These are phyloP conservation scores for Globisporangium lucens DNA, from an alignment of 352 stramenopile species.

Conservation along the genomic window DNA sequence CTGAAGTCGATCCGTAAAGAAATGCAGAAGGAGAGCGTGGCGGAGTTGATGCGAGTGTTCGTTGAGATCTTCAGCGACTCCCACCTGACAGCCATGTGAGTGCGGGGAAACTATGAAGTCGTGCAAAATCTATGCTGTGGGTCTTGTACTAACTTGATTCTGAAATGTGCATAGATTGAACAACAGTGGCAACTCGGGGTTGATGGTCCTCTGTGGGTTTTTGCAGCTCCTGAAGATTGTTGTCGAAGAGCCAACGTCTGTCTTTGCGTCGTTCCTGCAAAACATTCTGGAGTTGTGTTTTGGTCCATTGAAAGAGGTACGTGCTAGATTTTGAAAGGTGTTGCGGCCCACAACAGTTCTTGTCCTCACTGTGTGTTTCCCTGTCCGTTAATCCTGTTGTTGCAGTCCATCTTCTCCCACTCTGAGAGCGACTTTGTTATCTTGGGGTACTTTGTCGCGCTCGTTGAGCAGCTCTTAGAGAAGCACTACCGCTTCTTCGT, in stretches of 20 bases:
- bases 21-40: constrained; percentile 72
- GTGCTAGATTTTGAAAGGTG: background rate
- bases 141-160: background rate
- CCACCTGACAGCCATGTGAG: constrained; percentile 69
- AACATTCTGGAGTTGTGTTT: constrained; percentile 81
- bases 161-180: constrained; percentile 40
- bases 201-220: constrained; percentile 77
- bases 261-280: constrained; percentile 70
- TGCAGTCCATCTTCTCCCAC: constrained; percentile 68
- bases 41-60: constrained; percentile 70
- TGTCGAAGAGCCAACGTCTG: constrained; percentile 67
- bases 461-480: constrained; percentile 73
- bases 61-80: constrained; percentile 77
- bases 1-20: constrained; percentile 82
- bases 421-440: constrained; percentile 67
- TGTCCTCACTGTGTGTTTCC: background rate
- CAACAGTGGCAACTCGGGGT: constrained; percentile 50
- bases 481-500: constrained; percentile 86
- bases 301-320: constrained; percentile 72
- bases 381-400: background rate
- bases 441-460: constrained; percentile 62
- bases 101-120: background rate
- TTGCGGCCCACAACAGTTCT: background rate
- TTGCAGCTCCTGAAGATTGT: constrained; percentile 76
- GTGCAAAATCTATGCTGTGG: background rate